Evolutionary conservation across 169 alveolate genomes (phyloP).

Genomic region (Eimeria necatrix): DNA sequence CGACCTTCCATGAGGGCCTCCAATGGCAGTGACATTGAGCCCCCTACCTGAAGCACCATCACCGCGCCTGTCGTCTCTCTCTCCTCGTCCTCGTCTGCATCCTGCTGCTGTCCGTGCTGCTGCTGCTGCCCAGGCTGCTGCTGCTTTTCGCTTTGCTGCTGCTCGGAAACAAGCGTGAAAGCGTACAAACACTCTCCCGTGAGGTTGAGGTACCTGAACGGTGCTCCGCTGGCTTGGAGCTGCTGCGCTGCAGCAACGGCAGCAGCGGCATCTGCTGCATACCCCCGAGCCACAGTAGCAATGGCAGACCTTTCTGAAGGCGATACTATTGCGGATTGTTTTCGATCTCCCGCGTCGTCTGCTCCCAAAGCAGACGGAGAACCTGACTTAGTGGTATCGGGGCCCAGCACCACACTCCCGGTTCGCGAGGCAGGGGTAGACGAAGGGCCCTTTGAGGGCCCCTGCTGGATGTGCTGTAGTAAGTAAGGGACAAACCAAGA

Average conservation of each 20-base stretch:
- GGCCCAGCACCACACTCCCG: neutral
- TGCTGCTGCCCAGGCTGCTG: constrained; percentile 44
- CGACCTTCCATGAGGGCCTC: constrained; percentile 74
- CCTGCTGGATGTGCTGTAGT: constrained; percentile 79
- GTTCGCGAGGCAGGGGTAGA: constrained; percentile 47
- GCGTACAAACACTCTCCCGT: constrained; percentile 77
- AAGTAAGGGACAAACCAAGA: constrained; percentile 89
- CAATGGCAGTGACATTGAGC: constrained; percentile 52
- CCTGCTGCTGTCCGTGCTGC: neutral
- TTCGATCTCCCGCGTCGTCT: neutral
- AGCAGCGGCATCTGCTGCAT: constrained; percentile 62
- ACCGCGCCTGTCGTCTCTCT: constrained; percentile 75
- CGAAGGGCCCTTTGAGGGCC: constrained; percentile 13
- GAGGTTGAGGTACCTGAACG: constrained; percentile 76
- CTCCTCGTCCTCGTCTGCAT: neutral
- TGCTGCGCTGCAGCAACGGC: constrained; percentile 72
- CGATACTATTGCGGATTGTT: neutral
- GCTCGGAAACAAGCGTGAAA: constrained; percentile 76
- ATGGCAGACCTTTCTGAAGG: neutral
- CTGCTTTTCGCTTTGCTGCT: constrained; percentile 45
- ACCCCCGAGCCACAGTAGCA: constrained; percentile 48
- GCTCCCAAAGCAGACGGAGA: neutral
- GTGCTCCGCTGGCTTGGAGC: constrained; percentile 70
- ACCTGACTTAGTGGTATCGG: neutral
- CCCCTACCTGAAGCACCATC: constrained; percentile 68